Conservation (phyloP, 495 filamentous ascomycete species). For the Penicillium daleae region DNA sequence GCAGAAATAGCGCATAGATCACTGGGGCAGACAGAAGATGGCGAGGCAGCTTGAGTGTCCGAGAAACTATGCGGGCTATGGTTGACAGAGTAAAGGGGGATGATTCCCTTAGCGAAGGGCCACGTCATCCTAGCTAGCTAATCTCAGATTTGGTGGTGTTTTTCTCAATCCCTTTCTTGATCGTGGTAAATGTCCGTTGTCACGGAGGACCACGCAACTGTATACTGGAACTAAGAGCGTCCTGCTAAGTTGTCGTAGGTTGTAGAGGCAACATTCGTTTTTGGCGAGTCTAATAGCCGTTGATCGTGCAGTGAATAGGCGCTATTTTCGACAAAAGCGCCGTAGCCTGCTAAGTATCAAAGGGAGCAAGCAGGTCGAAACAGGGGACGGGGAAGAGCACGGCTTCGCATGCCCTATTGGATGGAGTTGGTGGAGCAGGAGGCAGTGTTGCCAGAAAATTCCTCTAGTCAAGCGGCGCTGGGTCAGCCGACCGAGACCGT, state of each 20-base stretch:
- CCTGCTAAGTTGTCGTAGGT: too few species aligned
- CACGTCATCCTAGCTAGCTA: neutral
- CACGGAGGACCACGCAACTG: neutral
- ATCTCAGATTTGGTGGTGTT: neutral
- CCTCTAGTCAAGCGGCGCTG: too few species aligned
- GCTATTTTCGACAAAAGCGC: neutral
- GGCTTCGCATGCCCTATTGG: neutral
- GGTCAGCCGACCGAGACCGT: too few species aligned
- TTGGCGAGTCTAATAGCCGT: too few species aligned
- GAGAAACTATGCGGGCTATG: neutral
- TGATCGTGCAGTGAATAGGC: too few species aligned
- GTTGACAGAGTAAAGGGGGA: neutral
- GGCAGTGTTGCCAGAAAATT: neutral
- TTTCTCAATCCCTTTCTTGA: too few species aligned
- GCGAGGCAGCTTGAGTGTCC: too few species aligned
- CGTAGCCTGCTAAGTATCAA: neutral
- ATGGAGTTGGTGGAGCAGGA: neutral
- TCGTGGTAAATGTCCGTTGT: neutral
- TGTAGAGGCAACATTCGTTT: too few species aligned
- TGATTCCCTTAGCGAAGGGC: neutral
- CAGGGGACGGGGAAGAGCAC: neutral
- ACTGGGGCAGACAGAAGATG: neutral
- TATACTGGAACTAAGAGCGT: too few species aligned
- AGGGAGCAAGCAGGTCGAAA: neutral
- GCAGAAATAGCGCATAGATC: neutral